A percentile compares a stretch with the other conserved stretches of the same genome.
Conservation (phyloP, 345 rosid species). For the Excoecaria agallocha region DNA sequence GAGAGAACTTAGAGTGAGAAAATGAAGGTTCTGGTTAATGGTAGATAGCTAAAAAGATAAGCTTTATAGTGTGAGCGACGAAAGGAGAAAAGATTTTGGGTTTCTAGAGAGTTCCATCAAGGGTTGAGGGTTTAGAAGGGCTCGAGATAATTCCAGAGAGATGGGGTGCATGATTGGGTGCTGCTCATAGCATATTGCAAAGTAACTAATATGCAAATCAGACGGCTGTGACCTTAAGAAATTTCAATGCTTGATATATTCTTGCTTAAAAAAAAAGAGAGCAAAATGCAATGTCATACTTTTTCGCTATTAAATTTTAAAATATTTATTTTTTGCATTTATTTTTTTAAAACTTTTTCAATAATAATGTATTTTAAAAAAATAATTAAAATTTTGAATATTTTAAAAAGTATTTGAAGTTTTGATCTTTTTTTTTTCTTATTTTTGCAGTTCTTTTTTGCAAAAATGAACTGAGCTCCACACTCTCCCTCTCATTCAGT, state of each 20-base stretch:
- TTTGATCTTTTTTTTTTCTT: no score
- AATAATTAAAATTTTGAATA: no score
- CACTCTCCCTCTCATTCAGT: no score
- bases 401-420: no score
- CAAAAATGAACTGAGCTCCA: no score
- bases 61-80: background rate
- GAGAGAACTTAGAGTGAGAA: background rate
- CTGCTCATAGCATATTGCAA: background rate
- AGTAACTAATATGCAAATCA: background rate
- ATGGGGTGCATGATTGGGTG: background rate
- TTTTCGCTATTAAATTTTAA: no score
- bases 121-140: background rate
- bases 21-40: background rate
- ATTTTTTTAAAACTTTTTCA: no score
- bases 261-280: no score
- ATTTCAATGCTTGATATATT: background rate
- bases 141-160: background rate
- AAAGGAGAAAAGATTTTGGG: background rate
- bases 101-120: conserved; percentile 21
- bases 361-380: no score
- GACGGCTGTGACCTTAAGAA: background rate
- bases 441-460: no score
- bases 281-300: no score
- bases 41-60: background rate
- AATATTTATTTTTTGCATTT: no score